A percentile compares a stretch with the other conserved stretches of the same genome.
Conservation (phyloP, 345 rosid genomes). For the Brassica juncea region DNA sequence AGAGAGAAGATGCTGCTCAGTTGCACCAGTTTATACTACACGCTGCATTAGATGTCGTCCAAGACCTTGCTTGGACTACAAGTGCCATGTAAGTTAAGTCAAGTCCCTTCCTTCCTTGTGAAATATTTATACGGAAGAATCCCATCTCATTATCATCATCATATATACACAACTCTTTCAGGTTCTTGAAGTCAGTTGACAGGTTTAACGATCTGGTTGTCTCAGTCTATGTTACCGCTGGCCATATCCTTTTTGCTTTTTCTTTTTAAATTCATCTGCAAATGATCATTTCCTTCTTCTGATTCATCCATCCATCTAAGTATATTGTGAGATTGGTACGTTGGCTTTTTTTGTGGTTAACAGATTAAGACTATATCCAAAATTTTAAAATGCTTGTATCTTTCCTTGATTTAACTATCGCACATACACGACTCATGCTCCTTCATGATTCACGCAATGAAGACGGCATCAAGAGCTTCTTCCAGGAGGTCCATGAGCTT, state of each 20-base stretch:
- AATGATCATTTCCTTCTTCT: background rate
- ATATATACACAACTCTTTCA: conserved; percentile 24
- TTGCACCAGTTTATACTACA: conserved; percentile 90
- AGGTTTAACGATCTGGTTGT: conserved; percentile 90
- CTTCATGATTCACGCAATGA: conserved; percentile 96
- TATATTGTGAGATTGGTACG: background rate
- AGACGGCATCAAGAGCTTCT: conserved; percentile 94
- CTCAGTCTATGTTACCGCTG: conserved; percentile 95
- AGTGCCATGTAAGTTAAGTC: conserved; percentile 75
- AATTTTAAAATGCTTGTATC: background rate
- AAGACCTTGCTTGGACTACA: conserved; percentile 95
- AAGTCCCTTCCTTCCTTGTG: background rate
- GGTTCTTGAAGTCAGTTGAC: conserved; percentile 92
- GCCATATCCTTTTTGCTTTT: conserved; percentile 74
- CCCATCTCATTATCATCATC: background rate
- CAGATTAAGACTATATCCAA: background rate
- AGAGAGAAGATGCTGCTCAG: conserved; percentile 99
- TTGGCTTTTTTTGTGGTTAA: no score
- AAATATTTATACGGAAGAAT: background rate
- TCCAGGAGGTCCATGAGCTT: conserved; percentile 47
- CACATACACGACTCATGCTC: conserved; percentile 90
- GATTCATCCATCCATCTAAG: conserved; percentile 1
- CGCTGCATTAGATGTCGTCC: conserved; percentile 92
- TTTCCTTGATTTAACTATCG: conserved; percentile 53
- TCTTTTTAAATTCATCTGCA: background rate